Conservation (phyloP, 768 basidiomycete species). For the Crucibulum laeve region DNA sequence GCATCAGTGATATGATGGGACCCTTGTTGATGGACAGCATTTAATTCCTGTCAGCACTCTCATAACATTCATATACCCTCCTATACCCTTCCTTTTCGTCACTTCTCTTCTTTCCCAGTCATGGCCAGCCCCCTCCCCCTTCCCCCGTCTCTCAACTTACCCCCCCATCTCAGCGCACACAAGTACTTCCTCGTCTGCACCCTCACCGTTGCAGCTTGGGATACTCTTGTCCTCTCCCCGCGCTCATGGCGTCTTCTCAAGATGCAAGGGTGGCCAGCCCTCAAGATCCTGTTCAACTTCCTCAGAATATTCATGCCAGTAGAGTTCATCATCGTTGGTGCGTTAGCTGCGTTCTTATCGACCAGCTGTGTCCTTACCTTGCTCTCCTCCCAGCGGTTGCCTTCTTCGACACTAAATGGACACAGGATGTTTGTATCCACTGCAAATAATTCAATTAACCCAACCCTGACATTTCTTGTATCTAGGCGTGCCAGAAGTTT, state of each 20-base stretch:
- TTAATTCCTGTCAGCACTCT: too few species aligned
- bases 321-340: conserved; percentile 76
- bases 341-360: conserved; percentile 2
- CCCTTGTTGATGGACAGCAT: too few species aligned
- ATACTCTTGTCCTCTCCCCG: conserved; percentile 80
- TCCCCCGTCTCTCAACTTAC: conserved; percentile 67
- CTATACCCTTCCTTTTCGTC: conserved; percentile 5
- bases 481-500: conserved; percentile 60
- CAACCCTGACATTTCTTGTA: conserved; percentile 1
- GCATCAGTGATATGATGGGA: too few species aligned
- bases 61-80: too few species aligned
- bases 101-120: conserved; percentile 8
- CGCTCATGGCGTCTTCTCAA: conserved; percentile 70
- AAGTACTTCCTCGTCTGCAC: conserved; percentile 91
- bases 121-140: conserved; percentile 32
- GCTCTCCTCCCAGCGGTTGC: conserved; percentile 55
- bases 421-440: conserved; percentile 38
- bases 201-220: conserved; percentile 87
- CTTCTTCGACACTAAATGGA: conserved; percentile 77
- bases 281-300: conserved; percentile 76
- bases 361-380: not conserved
- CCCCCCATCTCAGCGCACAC: conserved; percentile 77
- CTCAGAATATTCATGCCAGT: conserved; percentile 72
- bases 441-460: conserved; percentile 1
- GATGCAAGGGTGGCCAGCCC: conserved; percentile 64